A percentile compares a stretch with the other conserved stretches of the same genome.
phyloP scores from a whole-genome alignment of 208 protist species.

The Angomonas desouzai region DNA sequence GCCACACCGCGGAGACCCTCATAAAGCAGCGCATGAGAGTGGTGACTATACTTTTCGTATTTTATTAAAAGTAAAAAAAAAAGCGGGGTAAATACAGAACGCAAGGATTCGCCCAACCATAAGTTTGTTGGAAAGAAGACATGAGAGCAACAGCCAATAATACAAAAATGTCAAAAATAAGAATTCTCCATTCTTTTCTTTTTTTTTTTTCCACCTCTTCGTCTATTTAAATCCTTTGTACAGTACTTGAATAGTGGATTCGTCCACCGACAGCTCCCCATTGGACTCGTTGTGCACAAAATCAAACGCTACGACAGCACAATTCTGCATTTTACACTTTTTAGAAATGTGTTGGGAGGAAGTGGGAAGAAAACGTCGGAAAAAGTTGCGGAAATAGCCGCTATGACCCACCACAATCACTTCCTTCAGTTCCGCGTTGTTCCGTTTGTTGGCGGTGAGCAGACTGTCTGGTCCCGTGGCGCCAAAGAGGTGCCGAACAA shows the following conservation, averaged over 20 bases:
- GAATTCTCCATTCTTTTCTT: slow-evolving; percentile 2
- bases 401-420: slow-evolving; percentile 91
- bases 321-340: slow-evolving; percentile 87
- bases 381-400: slow-evolving; percentile 86
- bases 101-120: background rate
- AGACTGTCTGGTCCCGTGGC: slow-evolving; percentile 25
- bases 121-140: too few species aligned
- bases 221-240: slow-evolving; percentile 71
- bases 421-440: slow-evolving; percentile 70
- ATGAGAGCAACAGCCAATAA: too few species aligned
- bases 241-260: slow-evolving; percentile 61
- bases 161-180: slow-evolving; percentile 7
- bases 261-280: slow-evolving; percentile 65
- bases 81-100: background rate
- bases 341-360: slow-evolving; percentile 62
- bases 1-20: background rate
- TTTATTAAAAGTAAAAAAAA: slow-evolving; percentile 14
- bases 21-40: background rate
- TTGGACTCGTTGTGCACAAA: slow-evolving; percentile 57
- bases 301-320: slow-evolving; percentile 80
- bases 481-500: slow-evolving; percentile 69
- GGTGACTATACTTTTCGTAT: background rate
- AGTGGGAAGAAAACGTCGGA: slow-evolving; percentile 79
- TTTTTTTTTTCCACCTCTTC: too few species aligned
- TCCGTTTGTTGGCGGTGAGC: slow-evolving; percentile 11